phyloP scores from a whole-genome alignment of 2,329 filamentous ascomycete genomes.

The Monosporascus sp. region DNA sequence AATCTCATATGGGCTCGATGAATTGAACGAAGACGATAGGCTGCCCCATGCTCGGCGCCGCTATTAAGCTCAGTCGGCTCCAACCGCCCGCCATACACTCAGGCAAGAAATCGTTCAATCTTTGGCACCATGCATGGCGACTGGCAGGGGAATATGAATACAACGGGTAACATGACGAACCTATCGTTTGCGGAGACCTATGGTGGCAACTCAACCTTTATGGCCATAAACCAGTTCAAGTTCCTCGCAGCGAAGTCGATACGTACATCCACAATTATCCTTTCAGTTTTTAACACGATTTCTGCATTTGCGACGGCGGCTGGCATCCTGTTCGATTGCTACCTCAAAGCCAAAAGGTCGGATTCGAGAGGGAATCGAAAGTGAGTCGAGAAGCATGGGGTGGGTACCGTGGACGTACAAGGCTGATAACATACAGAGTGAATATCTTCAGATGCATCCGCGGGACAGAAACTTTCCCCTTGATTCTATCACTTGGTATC shows the following conservation, averaged over 20 bases:
- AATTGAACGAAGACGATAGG: conserved; percentile 32
- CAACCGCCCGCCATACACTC: conserved; percentile 5
- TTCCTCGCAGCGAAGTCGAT: conserved; percentile 51
- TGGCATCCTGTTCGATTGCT: conserved; percentile 54
- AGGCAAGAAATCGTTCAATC: conserved; percentile 6
- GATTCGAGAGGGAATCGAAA: conserved; percentile 30
- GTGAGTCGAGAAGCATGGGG: conserved; percentile 32
- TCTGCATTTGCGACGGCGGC: conserved; percentile 50
- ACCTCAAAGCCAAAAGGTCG: conserved; percentile 37
- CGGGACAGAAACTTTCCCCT: conserved; percentile 46
- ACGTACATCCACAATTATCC: conserved; percentile 55
- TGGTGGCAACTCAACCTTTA: conserved; percentile 36
- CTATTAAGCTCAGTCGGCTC: conserved; percentile 18
- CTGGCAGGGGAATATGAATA: conserved; percentile 22
- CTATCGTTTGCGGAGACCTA: conserved; percentile 22
- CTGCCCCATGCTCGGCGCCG: conserved; percentile 22
- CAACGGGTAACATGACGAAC: conserved; percentile 13
- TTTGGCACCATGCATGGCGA: conserved; percentile 17
- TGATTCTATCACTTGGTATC: conserved; percentile 53
- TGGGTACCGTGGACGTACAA: conserved; percentile 3
- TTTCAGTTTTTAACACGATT: conserved; percentile 55
- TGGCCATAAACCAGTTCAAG: conserved; percentile 44
- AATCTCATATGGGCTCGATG: conserved; percentile 33
- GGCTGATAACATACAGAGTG: conserved; percentile 18
- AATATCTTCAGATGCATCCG: conserved; percentile 37